Base-by-base conservation (phyloP, 257 asterid species). In the Scutellaria galericulata region DNA sequence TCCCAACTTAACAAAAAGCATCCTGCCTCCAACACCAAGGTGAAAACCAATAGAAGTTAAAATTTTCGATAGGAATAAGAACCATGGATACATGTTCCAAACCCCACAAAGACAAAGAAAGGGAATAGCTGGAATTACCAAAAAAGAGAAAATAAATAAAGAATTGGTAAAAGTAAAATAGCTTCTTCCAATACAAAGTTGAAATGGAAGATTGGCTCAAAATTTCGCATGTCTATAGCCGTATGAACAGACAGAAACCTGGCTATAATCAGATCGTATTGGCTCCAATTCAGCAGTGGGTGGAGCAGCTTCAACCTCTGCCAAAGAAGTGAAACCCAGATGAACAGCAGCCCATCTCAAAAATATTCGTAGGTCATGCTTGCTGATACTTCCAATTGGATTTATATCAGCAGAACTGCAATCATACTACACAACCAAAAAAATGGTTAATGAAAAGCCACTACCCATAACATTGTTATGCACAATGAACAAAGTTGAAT, bases 321-420 rank as follows among this genome's bases (percentile, higher is more conserved):
- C 91, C 80, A 94, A 82, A 60, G 97, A 94, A 60, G 90, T 81
- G 85, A 82, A 94, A 72, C 97, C 96, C 76, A 94, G 87, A 88
- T 91, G 87, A 65, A 79, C 80, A 46, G 95, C 91, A 73, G 97
- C 99, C 97, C 97, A 91, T 81, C 74, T 87, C 76, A 94, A 76
- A 79, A 94, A 94, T 37, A 78, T 79, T 54, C 97, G 85, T 42
- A 91, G 88, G 81, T 91, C 99, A 74, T 83, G 95, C 88, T 91
- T 94, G 84, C 94, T 94, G 75, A 91, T 87, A 77, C 96, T 94
- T 66, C 98, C 98, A 56, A 94, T 89, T 45, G 98, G 98, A 79
- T 91, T 94, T 76, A 91, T 91, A 86, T 94, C 99, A 73, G 97
- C 99, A 47, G 99, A 83, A 84, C 96, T 94, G 86, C 99, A 94